Base-by-base conservation (phyloP, 148 eudicot species). In the Fagopyrum esculentum region DNA sequence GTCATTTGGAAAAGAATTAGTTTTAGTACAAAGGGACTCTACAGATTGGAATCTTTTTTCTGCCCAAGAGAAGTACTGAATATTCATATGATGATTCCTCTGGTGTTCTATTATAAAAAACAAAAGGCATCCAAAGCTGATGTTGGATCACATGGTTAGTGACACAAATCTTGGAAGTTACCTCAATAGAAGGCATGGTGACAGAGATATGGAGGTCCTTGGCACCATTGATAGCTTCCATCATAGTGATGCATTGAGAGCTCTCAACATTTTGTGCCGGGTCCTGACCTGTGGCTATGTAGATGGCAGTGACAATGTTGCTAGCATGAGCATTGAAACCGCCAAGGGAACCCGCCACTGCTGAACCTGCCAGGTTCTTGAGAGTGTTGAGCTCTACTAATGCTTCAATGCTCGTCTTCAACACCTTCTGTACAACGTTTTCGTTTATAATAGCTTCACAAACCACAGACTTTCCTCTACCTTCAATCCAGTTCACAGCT, bases 241-340 rank as follows among this genome's bases (percentile, higher is more conserved):
- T 48, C 75, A 73, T 73, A 26, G 75, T 73, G 60, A 73, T 73
- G 75, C 75, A 73, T 19, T 73, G 57, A 50, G 75, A 73, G 75
- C 75, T 73, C 56, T 73, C 75, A 2, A 73, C 75, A 26, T 73
- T 73, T 60, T 73, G 75, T 2, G 75, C 75, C 11, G 75, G 75
- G 57, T 73, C 75, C 45, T 73, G 75, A 60, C 75, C 75, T 8
- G 75, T 73, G 60, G 75, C 75, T 48, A 73, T 50, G 60, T 50
- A 73, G 44, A 73, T 29, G 15, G 75, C 75, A 12, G 75, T 50
- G 35, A 73, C 75, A 26, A 73, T 52, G 11, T 73, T 73, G 61
- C 75, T 73, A 46, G 75, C 75, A 48, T 73, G 75, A 9, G 75
- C 75, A 50, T 73, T 73, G 35, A 73, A 73, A 10, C 75, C 75